Conservation (phyloP, 75 land plant species). For the Picea sitchensis region DNA sequence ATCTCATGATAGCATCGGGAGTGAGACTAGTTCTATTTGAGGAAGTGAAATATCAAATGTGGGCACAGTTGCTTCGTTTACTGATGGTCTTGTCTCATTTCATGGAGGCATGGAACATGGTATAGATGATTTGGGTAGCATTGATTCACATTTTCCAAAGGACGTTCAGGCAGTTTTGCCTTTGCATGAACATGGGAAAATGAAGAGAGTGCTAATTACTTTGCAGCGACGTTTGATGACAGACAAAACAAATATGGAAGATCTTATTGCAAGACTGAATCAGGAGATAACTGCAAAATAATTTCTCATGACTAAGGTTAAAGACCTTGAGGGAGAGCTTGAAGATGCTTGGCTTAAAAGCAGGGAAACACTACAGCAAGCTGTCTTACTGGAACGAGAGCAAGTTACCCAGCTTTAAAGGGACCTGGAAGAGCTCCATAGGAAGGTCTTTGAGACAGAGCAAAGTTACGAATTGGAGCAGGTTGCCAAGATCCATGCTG, state of each 20-base stretch:
- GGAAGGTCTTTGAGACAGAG: conserved; percentile 39
- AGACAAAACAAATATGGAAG: conserved; percentile 87
- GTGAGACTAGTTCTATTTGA: conserved; percentile 65
- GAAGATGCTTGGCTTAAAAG: conserved; percentile 55
- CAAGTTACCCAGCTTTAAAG: conserved; percentile 76
- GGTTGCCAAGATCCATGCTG: conserved; percentile 41
- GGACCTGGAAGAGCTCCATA: conserved; percentile 83
- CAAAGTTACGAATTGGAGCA: conserved; percentile 35
- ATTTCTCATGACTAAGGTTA: conserved; percentile 83
- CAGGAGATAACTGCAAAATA: conserved; percentile 87
- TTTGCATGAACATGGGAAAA: conserved; percentile 62
- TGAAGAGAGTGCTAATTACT: conserved; percentile 57
- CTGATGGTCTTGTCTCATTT: conserved; percentile 30
- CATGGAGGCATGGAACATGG: conserved; percentile 28
- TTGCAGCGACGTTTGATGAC: conserved; percentile 59
- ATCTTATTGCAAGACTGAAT: conserved; percentile 77
- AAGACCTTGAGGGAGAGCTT: conserved; percentile 82
- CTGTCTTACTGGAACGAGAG: conserved; percentile 70
- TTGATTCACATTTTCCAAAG: conserved; percentile 36
- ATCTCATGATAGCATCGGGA: conserved; percentile 73
- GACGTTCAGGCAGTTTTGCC: conserved; percentile 58
- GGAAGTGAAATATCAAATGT: conserved; percentile 73
- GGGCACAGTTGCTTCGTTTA: conserved; percentile 23
- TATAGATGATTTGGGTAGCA: conserved; percentile 9
- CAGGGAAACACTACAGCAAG: conserved; percentile 72